Base-by-base conservation (phyloP, 2,329 filamentous ascomycete genomes). In the Exophiala alcalophila region DNA sequence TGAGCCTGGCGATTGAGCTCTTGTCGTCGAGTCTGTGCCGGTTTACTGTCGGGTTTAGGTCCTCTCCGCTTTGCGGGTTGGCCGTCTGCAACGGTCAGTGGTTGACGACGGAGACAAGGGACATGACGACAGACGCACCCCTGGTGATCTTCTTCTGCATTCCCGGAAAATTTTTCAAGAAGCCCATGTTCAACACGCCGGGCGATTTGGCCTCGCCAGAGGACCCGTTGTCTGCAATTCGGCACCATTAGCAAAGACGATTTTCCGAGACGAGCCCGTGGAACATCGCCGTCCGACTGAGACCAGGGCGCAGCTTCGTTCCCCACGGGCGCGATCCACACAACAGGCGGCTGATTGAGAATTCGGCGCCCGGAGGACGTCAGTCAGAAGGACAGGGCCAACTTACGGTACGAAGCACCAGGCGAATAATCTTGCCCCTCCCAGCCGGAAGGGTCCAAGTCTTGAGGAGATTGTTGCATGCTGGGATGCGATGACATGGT, bases 1-100 rank as follows among this genome's bases (percentile, higher is more conserved):
- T 97, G 92, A 20, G 92, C 92, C 69, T 97, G 91, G 52, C 92
- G 80, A 62, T 97, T 97, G 49, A 97, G 71, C 65, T 97, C 91
- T 62, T 97, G 92, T 52, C 91, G 80, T 50, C 91, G 78, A 14
- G 91, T 97, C 58, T 95, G 70, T 30, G 92, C 91, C 12, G 92
- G 92, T 62, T 94, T 96, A 71, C 86, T 94, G 64, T 97, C 92
- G 14, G 92, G 92, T 64, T 97, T 97, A 0, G 92, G 92, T 1
- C 92, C 92, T 65, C 92, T 81, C 54, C 87, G 81, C 69, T 97
- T 98, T 2, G 87, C 81, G 6, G 84, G 76, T 59, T 92, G 84
- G 31, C 88, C 90, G 71, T 95, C 90, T 84, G 58, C 35, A 28
- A 19, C 6, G 19, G 12, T 55, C 27, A 55, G 40, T 27, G 27